These are phyloP conservation scores for Fragilariopsis cylindrus DNA, from an alignment of 108 stramenopile genomes.

Conservation along the genomic window DNA sequence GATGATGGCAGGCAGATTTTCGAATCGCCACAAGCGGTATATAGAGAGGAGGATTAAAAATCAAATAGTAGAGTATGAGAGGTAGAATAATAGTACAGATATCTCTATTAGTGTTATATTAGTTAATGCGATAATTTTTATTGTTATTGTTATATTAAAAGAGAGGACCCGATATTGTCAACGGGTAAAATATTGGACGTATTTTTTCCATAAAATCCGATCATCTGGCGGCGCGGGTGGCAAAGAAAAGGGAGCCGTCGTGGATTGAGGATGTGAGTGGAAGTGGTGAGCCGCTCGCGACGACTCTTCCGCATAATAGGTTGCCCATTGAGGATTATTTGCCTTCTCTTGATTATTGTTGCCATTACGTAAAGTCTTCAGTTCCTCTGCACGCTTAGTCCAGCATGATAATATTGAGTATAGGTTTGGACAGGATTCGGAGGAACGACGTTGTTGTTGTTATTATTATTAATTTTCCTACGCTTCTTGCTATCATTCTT, in stretches of 20 bases:
- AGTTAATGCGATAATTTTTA: no score
- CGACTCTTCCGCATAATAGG: conserved; percentile 57
- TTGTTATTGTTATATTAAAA: no score
- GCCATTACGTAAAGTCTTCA: background rate
- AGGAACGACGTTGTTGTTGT: background rate
- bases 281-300: conserved; percentile 71
- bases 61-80: no score
- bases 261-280: conserved; percentile 39
- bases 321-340: conserved; percentile 52
- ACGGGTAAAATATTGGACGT: no score
- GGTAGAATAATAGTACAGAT: no score
- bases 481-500: no score
- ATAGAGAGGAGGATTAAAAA: no score
- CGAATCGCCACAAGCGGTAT: no score
- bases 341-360: background rate
- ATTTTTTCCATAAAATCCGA: no score
- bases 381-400: conserved; percentile 37
- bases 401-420: conserved; percentile 62
- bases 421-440: conserved; percentile 29
- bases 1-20: no score
- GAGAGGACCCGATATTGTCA: no score
- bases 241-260: conserved; percentile 52
- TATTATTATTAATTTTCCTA: background rate
- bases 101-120: no score
- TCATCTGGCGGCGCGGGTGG: conserved; percentile 43